A percentile compares a stretch with the other conserved stretches of the same genome.
These are phyloP conservation scores for Populus deltoides DNA, from an alignment of 345 rosid species.

Conservation along the genomic window DNA sequence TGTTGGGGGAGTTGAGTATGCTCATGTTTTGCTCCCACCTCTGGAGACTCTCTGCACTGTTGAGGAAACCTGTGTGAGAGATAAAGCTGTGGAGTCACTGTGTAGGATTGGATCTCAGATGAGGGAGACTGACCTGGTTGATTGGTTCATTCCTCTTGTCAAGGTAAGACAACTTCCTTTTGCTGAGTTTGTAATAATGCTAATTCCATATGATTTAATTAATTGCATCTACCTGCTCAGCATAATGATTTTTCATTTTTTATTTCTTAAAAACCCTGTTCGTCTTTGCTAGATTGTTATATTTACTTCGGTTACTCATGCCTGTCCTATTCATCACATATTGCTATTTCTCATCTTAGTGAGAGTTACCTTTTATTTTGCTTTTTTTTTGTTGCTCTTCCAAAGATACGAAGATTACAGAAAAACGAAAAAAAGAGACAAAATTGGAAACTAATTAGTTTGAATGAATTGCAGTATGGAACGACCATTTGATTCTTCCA, in stretches of 20 bases:
- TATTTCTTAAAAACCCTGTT: neutral
- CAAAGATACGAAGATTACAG: neutral
- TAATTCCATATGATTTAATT: neutral
- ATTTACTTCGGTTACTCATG: neutral
- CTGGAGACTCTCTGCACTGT: conserved; percentile 83
- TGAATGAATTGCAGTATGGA: neutral
- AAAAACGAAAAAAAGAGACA: too few species aligned
- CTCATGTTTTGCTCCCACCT: conserved; percentile 75
- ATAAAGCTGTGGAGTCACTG: conserved; percentile 79
- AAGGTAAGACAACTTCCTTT: conserved; percentile 49
- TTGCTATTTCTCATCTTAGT: neutral
- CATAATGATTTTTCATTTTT: neutral
- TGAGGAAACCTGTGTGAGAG: conserved; percentile 97
- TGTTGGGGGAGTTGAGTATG: conserved; percentile 90
- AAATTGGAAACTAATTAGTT: neutral
- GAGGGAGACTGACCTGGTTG: conserved; percentile 81
- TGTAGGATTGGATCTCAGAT: conserved; percentile 93
- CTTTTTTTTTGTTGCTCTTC: neutral
- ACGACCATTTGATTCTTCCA: neutral
- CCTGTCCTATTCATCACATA: neutral
- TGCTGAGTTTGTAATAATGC: neutral
- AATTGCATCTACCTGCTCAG: neutral
- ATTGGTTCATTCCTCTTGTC: conserved; percentile 79
- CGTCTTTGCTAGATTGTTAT: neutral
- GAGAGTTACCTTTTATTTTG: neutral